Base-by-base conservation (phyloP, 2,329 filamentous ascomycete genomes). In the Arachnopeziza araneosa region DNA sequence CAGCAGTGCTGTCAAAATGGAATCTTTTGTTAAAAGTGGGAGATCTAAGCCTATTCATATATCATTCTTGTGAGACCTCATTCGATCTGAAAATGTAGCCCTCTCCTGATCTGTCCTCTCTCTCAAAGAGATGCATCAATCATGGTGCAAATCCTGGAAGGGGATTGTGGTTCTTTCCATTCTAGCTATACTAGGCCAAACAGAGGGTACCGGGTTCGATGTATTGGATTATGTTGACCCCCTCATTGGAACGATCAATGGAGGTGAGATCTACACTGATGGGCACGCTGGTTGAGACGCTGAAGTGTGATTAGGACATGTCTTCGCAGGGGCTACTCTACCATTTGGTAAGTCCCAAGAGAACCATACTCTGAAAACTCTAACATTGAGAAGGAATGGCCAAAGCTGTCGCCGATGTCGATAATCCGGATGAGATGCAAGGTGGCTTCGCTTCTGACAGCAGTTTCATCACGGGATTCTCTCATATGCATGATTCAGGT, bases 371-470 rank as follows among this genome's bases (percentile, higher is more conserved):
- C 30, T 23, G 10, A n/a, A 24, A 49, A 30, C 24, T 30, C 58
- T 61, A 78, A 78, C 32, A 75, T 80, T 75, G 24, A n/a, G 2
- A 23, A 68, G 67, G 68, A 14, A 69, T 69, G 67, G 68, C 67
- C n/a, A 84, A 84, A 66, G 78, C 81, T 1, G 80, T 82, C 8
- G 79, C 81, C 24, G 80, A 85, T 68, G 80, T 82, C 2, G 71
- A 79, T 52, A 74, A 77, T 59, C 67, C 63, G 1, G 75, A 74
- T 59, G 82, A 76, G 64, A 82, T 84, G 54, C 81, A 84, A 60
- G 82, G 79, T 51, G 83, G 82, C 0, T 85, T 83, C 68, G 79
- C 81, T 8, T 78, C 75, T 8, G 74, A 77, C 63, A 74, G 78
- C 73, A 78, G 66, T 57, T 63, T 67, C 30, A 69, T 71, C 51